Conservation (phyloP, 495 filamentous ascomycete species). For the Penicillium manginii region DNA sequence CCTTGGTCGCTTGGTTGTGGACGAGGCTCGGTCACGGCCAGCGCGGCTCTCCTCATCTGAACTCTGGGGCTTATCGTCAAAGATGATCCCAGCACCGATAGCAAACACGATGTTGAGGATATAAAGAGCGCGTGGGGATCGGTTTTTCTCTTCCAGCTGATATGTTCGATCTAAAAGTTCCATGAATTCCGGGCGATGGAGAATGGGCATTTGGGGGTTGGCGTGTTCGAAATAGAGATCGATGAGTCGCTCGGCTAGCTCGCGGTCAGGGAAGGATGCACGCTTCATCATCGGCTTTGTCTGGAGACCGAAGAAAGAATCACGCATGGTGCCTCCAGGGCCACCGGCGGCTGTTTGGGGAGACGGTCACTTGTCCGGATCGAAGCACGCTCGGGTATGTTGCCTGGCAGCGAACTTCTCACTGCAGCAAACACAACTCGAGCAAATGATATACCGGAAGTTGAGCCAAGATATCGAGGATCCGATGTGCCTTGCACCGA, state of each 20-base stretch:
- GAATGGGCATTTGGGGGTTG: constrained; percentile 91
- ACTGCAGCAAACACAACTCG: constrained; percentile 93
- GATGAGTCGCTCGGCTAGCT: constrained; percentile 71
- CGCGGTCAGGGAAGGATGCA: constrained; percentile 79
- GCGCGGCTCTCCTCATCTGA: constrained; percentile 42
- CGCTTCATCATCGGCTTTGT: constrained; percentile 85
- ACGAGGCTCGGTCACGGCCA: constrained; percentile 36
- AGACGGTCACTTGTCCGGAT: constrained; percentile 51
- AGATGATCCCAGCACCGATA: constrained; percentile 90
- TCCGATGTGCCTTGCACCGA: constrained; percentile 77
- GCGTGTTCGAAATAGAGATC: constrained; percentile 92
- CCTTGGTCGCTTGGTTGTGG: constrained; percentile 53
- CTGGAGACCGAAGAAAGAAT: constrained; percentile 93
- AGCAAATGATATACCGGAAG: constrained; percentile 92
- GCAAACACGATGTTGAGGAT: constrained; percentile 98
- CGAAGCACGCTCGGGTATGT: constrained; percentile 61
- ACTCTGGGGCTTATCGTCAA: constrained; percentile 61
- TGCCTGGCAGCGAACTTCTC: constrained; percentile 72
- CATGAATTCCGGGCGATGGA: constrained; percentile 88
- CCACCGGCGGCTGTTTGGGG: constrained; percentile 49
- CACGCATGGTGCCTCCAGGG: constrained; percentile 75
- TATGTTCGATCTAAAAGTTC: constrained; percentile 81
- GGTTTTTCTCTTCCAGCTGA: constrained; percentile 63
- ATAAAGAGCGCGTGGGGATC: constrained; percentile 84
- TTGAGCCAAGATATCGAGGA: constrained; percentile 80